Evolutionary conservation across 306 rosid genomes (phyloP), one percentile per base, ranked within the genome.

Genomic region (Vicia sativa): DNA sequence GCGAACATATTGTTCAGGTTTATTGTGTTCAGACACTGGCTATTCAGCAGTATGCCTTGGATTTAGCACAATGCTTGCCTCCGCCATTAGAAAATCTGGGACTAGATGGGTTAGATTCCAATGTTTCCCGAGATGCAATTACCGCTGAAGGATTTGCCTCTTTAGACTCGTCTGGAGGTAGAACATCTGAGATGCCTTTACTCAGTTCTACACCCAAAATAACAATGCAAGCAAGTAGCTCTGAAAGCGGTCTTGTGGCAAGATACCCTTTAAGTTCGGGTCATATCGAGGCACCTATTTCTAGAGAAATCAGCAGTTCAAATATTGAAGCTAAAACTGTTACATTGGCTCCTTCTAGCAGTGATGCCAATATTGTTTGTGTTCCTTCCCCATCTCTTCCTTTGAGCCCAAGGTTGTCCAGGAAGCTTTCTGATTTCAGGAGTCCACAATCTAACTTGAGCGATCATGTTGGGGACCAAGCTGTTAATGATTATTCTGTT

Each of bases 1-100:
- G 87, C 14, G 96, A 89, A 67, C 95, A 95, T 70, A 75, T 84
- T 73, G 86, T 90, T 79, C 97, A 85, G 86, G 95, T 95, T 73
- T 95, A 88, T 85, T 95, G 99, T 78, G 99, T 95, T 75, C 97
- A 95, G 81, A 95, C 99, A 53, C 92, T 82, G 77, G 99, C 99
- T 67, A 95, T 95, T 79, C 99, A 91, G 74, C 96, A 95, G 73
- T 95, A 95, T 86, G 99, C 99, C 70, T 84, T 95, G 89, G 92
- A 95, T 69, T 85, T 95, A 61, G 81, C 92, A 54, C 96, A 88
- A 80, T 95, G 99, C 80, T 85, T 95, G 78, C 99, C 99, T 25
- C 91, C 97, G 0, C 97, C 89, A 0, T 35, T 86, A 54, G 97
- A 91, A 77, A 85, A 84, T 67, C 63, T 78, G 34, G 92, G 82